Evolutionary conservation across 805 yeast species (phyloP), one percentile per base, ranked within the genome.

Genomic region (Kodamaea leandrae): DNA sequence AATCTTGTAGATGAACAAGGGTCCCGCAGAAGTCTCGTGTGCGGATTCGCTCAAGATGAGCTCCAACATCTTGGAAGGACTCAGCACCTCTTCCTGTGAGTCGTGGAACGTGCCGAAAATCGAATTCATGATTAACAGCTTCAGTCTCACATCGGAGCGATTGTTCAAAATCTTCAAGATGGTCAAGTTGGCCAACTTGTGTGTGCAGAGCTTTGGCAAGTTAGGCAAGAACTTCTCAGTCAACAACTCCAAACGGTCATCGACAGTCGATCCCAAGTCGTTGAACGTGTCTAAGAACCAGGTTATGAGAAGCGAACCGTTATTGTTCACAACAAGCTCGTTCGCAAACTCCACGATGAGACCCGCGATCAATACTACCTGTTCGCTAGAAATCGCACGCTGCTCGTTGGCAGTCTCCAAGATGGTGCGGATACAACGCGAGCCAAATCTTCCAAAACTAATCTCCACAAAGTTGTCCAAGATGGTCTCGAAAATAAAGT

Each of bases 401-500:
- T 45, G 37, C 6, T 84, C 77, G 43, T 77, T 77, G 19, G 80
- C 80, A 36, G 90, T 81, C 64, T 93, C 99, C 39, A 93, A 68
- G 50, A 96, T 88, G 0, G 98, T 95, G 48, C 99, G 71, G 45
- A 91, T 82, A 15, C 98, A 96, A 50, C 99, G 76, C 0, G 97
- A 91, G 32, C 99, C 99, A 61, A 87, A 93, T 54, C 98, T 74
- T 46, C 91, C 95, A 51, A 80, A 86, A 33, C 93, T 82, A 49
- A 93, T 83, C 38, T 80, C 81, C 73, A 86, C 68, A 54, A 93
- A 88, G 49, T 83, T 78, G 32, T 86, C 77, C 45, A 88, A 64
- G 48, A 90, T 80, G 10, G 87, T 76, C 61, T 90, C 96, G 60
- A 86, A 84, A 30, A 93, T 85, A 55, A 91, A 91, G 55, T 86